These are phyloP conservation scores for Biscutella auriculata DNA, from an alignment of 441 rosid genomes.

Conservation along the genomic window DNA sequence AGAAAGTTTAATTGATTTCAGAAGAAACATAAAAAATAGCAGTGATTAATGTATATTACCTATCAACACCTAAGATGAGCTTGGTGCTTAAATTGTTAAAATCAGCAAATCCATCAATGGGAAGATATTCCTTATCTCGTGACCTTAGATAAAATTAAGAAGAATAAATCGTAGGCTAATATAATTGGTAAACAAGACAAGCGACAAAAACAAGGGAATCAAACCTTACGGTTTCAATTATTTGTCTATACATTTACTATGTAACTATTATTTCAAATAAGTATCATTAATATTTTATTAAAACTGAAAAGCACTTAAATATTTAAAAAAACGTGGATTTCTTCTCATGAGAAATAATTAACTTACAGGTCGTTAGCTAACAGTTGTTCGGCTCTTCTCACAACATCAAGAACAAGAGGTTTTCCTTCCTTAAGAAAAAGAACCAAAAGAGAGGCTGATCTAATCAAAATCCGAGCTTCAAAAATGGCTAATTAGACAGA, in stretches of 20 bases:
- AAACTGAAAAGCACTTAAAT: too few species aligned
- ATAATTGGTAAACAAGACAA: too few species aligned
- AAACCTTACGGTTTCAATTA: too few species aligned
- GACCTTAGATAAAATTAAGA: conserved; percentile 30
- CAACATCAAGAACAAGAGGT: conserved; percentile 9
- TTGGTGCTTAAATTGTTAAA: conserved; percentile 50
- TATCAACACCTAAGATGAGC: conserved; percentile 56
- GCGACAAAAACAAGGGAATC: too few species aligned
- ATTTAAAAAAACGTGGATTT: too few species aligned
- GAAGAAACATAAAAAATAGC: not conserved
- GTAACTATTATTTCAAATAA: too few species aligned
- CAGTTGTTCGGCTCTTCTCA: conserved; percentile 13
- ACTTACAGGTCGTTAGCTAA: conserved; percentile 9
- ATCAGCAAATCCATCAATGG: conserved; percentile 48
- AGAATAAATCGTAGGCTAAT: too few species aligned
- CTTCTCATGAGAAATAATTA: too few species aligned
- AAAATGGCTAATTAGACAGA: not conserved
- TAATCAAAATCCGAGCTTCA: too few species aligned
- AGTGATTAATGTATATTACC: conserved; percentile 22
- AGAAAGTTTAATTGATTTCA: not conserved
- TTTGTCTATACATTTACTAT: too few species aligned
- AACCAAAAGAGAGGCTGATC: not conserved
- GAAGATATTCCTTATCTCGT: conserved; percentile 51
- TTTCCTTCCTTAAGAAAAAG: conserved; percentile 5
- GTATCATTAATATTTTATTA: too few species aligned